Evolutionary conservation across 768 basidiomycete genomes (phyloP), one percentile per base, ranked within the genome.

Genomic region (Suillus clintonianus): DNA sequence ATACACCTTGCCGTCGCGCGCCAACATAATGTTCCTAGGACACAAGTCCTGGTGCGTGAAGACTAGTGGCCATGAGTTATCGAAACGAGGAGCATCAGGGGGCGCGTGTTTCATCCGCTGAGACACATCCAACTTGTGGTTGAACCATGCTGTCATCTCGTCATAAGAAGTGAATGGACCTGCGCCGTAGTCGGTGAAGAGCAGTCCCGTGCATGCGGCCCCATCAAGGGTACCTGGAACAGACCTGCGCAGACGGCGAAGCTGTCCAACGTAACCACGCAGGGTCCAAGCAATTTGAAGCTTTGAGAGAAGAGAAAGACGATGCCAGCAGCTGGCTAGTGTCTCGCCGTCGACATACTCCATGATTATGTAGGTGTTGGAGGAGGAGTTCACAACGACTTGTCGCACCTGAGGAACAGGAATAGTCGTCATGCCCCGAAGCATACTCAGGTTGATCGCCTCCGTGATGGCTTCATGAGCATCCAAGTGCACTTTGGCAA

Each of bases 281-380:
- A 77, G 59, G 7, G 72, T 73, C 59, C 69, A 75, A 2, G 73
- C 75, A 30, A 77, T 65, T 32, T 66, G 66, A 37, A 75, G 66
- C 61, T 71, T 70, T 51, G 61, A 64, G 47, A 65, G 69, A 10
- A 59, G n/a, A 22, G 70, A 62, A 34, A 75, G 59, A 3, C 65
- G 61, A 27, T 69, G 61, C 75, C 78, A 79, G 55, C 66, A 67
- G 7, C 70, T 56, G 7, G 54, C 51, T 37, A 78, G 67, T 54
- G 65, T 68, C 22, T 60, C 36, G 24, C 74, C 77, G n/a, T 68
- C 55, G 37, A 78, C 62, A 53, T 68, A 69, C 57, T 77, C 74
- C 68, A 77, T 67, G 36, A 60, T 11, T 3, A 59, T 7, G 41
- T 59, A 37, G 15, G 36, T 37, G 32, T 32, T 32, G 32, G 32